Evolutionary conservation across 208 protist species (phyloP).

Genomic region (Acanthamoeba royreba): DNA sequence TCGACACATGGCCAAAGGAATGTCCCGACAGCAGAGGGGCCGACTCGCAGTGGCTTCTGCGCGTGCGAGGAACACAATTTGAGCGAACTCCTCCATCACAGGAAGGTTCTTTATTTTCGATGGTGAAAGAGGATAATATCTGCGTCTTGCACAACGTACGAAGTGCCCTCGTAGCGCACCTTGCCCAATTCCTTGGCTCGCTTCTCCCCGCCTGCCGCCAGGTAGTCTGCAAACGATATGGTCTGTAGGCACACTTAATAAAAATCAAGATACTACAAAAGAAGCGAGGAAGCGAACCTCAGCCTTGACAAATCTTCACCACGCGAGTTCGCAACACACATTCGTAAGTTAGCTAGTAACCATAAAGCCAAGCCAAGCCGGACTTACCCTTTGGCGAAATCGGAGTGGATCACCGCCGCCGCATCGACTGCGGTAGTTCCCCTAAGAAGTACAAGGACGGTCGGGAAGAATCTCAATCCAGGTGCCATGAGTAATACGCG

Average conservation of each 20-base stretch:
- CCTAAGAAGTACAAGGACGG: too few species aligned
- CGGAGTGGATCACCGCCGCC: not conserved
- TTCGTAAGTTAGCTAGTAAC: too few species aligned
- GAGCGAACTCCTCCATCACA: not conserved
- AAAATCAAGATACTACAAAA: not conserved
- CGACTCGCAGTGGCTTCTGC: not conserved
- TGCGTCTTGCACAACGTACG: not conserved
- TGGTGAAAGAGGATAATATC: not conserved
- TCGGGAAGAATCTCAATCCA: too few species aligned
- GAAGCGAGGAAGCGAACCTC: not conserved
- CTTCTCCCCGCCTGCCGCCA: not conserved
- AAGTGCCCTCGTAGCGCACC: not conserved
- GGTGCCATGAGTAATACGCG: too few species aligned
- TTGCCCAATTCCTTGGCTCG: not conserved
- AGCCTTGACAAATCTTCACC: not conserved
- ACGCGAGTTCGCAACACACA: too few species aligned
- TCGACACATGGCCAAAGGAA: not conserved
- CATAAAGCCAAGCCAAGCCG: too few species aligned
- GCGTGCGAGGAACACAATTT: not conserved
- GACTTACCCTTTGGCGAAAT: not conserved
- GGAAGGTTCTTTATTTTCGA: not conserved
- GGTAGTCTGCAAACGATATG: not conserved
- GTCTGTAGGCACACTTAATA: not conserved
- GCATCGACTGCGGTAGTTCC: not conserved
- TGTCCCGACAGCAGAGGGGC: not conserved